These are phyloP conservation scores for Neonectria magnoliae DNA, from an alignment of 2,329 filamentous ascomycete species.

Conservation along the genomic window DNA sequence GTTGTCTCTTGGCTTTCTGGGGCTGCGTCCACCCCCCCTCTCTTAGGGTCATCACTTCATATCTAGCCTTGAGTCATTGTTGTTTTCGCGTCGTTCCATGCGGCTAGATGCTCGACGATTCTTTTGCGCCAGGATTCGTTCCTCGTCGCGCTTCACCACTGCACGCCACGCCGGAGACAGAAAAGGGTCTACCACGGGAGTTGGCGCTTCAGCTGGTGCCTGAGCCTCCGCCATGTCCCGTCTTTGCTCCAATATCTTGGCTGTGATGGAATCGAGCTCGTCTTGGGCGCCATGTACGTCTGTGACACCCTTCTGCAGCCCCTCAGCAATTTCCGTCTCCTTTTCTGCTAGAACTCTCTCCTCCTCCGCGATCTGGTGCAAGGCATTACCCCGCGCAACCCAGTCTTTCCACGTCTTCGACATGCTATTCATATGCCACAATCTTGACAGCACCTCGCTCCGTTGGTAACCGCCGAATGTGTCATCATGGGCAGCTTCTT, in stretches of 20 bases:
- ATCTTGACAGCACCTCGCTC: conserved; percentile 43
- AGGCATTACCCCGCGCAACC: conserved; percentile 53
- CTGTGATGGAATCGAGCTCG: background rate
- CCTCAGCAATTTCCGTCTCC: conserved; percentile 27
- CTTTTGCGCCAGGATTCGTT: background rate
- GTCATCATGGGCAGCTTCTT: conserved; percentile 13
- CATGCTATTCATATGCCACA: conserved; percentile 47
- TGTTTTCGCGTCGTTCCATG: background rate
- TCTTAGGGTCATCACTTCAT: background rate
- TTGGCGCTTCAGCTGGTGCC: background rate
- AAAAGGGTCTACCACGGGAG: background rate
- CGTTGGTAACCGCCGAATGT: conserved; percentile 44
- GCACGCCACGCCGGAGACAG: background rate
- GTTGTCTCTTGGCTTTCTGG: background rate
- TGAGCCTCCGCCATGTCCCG: background rate
- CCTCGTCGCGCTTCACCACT: background rate
- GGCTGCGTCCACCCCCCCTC: background rate
- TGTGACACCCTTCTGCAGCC: background rate
- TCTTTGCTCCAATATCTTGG: background rate
- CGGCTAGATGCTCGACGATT: background rate
- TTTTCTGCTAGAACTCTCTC: conserved; percentile 48
- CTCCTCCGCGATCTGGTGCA: conserved; percentile 52
- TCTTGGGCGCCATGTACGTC: background rate
- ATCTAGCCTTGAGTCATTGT: background rate
- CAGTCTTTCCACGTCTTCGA: conserved; percentile 50